These are phyloP conservation scores for Populus euphratica DNA, from an alignment of 345 rosid species.

Conservation along the genomic window DNA sequence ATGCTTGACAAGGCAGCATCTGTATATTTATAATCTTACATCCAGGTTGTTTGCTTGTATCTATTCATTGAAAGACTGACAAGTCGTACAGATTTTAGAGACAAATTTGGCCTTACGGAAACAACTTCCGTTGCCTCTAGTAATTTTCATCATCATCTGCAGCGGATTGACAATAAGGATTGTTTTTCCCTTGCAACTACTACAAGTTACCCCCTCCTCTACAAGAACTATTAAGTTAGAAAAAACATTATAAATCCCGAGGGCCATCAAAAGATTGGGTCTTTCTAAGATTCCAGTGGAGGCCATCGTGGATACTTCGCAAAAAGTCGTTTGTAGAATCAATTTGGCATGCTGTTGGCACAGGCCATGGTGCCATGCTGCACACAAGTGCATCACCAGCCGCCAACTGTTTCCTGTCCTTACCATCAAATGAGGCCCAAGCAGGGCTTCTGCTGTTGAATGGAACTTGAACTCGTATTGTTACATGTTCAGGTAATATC, in stretches of 20 bases:
- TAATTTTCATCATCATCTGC: constrained; percentile 3
- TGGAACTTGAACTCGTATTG: constrained; percentile 79
- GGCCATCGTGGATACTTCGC: constrained; percentile 91
- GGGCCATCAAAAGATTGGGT: constrained; percentile 85
- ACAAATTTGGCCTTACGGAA: background rate
- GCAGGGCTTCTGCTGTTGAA: constrained; percentile 88
- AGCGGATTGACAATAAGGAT: background rate
- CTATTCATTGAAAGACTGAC: background rate
- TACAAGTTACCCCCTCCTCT: too few relatives aligned
- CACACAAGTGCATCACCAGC: constrained; percentile 94
- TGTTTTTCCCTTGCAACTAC: background rate
- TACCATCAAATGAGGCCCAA: constrained; percentile 97
- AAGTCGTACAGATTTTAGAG: background rate
- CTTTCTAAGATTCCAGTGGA: constrained; percentile 93
- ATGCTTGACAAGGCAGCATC: background rate
- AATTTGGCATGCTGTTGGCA: constrained; percentile 81
- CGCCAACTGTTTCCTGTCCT: constrained; percentile 69
- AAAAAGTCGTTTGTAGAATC: constrained; percentile 88
- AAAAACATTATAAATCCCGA: constrained; percentile 24
- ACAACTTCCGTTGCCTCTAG: constrained; percentile 1
- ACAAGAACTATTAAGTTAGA: background rate
- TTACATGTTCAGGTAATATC: constrained; percentile 92
- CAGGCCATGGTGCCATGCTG: constrained; percentile 99
- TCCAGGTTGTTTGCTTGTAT: background rate
- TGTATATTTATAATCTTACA: background rate